phyloP scores from a whole-genome alignment of 768 basidiomycete genomes.

The Tephrocybe sp. region DNA sequence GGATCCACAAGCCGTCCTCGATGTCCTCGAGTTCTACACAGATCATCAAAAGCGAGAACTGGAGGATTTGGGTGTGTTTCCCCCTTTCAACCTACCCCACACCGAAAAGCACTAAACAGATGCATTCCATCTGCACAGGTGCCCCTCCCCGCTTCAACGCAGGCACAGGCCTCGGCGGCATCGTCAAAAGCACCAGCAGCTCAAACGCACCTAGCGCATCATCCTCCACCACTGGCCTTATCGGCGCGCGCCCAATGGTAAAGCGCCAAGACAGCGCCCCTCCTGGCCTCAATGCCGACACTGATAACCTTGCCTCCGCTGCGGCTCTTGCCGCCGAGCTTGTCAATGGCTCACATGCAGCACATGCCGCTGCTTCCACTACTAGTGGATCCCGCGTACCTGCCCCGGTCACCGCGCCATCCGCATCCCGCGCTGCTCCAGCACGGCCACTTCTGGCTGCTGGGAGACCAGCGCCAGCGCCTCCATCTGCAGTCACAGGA shows the following conservation, averaged over 20 bases:
- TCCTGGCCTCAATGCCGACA: conserved; percentile 40
- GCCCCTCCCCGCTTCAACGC: conserved; percentile 85
- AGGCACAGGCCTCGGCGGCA: conserved; percentile 88
- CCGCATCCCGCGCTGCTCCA: conserved; percentile 67
- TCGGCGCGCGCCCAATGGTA: conserved; percentile 17
- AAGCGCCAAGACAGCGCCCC: conserved; percentile 44
- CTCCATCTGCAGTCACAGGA: conserved; percentile 31
- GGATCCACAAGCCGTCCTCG: conserved; percentile 95
- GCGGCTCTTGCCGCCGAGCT: conserved; percentile 64
- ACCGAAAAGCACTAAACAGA: conserved; percentile 16
- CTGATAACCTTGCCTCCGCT: conserved; percentile 41
- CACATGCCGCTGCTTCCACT: too few relatives aligned
- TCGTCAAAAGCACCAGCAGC: conserved; percentile 42
- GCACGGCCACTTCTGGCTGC: conserved; percentile 64
- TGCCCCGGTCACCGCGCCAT: conserved; percentile 26
- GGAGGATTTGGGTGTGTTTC: conserved; percentile 49
- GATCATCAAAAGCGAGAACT: conserved; percentile 95
- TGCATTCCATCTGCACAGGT: conserved; percentile 26
- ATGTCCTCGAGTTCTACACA: conserved; percentile 98
- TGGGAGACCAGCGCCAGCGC: conserved; percentile 54
- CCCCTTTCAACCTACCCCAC: conserved; percentile 22
- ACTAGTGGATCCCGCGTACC: conserved; percentile 9
- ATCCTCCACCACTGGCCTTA: conserved; percentile 23
- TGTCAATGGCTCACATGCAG: conserved; percentile 53
- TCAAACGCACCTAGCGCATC: conserved; percentile 21